Base-by-base conservation (phyloP, 208 protist species). In the Crithidia thermophila region DNA sequence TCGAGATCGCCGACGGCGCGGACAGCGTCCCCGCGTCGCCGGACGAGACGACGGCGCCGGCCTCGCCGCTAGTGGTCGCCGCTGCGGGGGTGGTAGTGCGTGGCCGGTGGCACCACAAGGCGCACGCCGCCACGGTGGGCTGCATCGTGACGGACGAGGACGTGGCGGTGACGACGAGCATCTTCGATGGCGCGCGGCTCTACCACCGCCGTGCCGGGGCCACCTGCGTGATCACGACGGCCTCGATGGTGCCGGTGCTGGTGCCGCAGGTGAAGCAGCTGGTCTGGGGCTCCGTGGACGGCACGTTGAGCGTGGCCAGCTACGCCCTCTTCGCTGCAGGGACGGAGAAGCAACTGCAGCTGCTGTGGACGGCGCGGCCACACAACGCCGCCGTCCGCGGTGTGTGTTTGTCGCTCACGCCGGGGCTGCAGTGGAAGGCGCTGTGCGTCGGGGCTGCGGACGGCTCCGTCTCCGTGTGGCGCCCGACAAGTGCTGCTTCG, bases 101-200 rank as follows among this genome's bases (percentile, higher is more conserved):
- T 11, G 60, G 70, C n/a, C 75, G 77, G 13, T 90, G 87, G 82
- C 75, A 79, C 23, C 51, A 77, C 59, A 90, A 93, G 58, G 67
- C 80, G 16, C 87, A 93, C 79, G 23, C 53, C 25, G 75, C 82
- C 13, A 75, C 72, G 3, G 71, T 93, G 4, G 65, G 55, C 25
- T 74, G 77, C 75, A 21, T 95, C 39, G 60, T 79, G 23, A 80
- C 77, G 45, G 87, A 95, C 66, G 79, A 75, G 3, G 73, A 89
- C 52, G 67, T 93, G 4, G 70, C 85, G 7, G 63, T 88, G 20
- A 89, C 73, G 47, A 82, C 72, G 23, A 91, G 87, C 59, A 45
- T 81, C 28, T 75, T 89, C 34, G 85, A 91, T 51, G 81, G 87
- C 11, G 82, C 68, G 0, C 76, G 68, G 18, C 46, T 91, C 18